These are phyloP conservation scores for Aspergillus floridensis DNA, from an alignment of 2,329 filamentous ascomycete species.

Conservation along the genomic window DNA sequence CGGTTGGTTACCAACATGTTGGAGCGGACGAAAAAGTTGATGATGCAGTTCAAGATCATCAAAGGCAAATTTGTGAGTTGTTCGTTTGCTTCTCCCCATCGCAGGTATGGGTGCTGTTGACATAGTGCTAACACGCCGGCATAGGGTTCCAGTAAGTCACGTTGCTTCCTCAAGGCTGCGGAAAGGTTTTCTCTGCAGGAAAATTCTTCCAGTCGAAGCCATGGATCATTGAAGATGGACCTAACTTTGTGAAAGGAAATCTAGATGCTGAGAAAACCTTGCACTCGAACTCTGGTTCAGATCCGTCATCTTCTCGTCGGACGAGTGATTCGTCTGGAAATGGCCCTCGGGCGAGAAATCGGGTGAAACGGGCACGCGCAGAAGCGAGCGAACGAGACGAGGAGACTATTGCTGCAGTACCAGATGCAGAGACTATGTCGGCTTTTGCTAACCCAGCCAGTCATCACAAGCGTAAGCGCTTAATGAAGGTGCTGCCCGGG, in stretches of 20 bases:
- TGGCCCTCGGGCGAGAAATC: not conserved
- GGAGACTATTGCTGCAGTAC: not conserved
- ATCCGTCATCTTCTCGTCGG: not conserved
- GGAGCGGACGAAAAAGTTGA: constrained; percentile 38
- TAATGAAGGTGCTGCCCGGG: constrained; percentile 19
- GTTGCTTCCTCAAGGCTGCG: no score
- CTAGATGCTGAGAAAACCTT: not conserved
- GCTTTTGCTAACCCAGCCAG: not conserved
- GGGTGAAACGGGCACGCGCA: not conserved
- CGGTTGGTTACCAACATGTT: constrained; percentile 37
- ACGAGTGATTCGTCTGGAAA: not conserved
- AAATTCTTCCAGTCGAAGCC: not conserved
- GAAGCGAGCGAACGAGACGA: not conserved
- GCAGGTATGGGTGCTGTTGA: no score
- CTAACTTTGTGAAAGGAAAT: not conserved
- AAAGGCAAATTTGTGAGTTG: constrained; percentile 36
- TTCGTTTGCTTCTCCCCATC: no score
- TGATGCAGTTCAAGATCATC: constrained; percentile 36
- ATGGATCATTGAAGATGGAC: not conserved
- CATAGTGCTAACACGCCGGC: not conserved
- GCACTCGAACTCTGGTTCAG: not conserved
- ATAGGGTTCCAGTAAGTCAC: not conserved
- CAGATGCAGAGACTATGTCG: no score
- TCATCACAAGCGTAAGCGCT: constrained; percentile 24
- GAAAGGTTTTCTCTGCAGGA: not conserved